Evolutionary conservation across 176 grass and related monocot genomes (phyloP).

Genomic region (Oryza glaberrima): DNA sequence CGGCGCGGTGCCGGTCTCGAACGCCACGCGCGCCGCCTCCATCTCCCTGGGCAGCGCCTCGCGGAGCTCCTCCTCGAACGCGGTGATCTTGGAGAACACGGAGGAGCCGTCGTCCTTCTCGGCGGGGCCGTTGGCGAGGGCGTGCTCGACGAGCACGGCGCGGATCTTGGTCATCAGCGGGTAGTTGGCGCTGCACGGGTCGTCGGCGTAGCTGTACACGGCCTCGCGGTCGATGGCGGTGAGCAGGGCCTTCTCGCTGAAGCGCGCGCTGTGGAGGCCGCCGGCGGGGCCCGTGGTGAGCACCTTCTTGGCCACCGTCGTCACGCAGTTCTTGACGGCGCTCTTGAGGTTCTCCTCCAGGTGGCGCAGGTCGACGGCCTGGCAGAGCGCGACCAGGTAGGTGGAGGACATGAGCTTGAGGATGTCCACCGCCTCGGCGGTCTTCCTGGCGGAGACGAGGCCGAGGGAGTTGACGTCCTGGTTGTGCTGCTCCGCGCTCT

Average conservation of each 20-base stretch:
- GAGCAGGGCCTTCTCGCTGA: constrained; percentile 64
- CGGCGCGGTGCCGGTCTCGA: constrained; percentile 56
- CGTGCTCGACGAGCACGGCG: constrained; percentile 69
- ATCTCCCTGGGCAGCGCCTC: constrained; percentile 59
- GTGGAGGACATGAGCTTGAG: constrained; percentile 82
- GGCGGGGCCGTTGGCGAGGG: constrained; percentile 47
- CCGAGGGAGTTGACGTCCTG: constrained; percentile 93
- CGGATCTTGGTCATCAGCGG: constrained; percentile 69
- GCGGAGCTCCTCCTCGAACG: constrained; percentile 57
- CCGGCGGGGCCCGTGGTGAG: constrained; percentile 45
- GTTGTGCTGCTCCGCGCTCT: constrained; percentile 96
- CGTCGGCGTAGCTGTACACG: constrained; percentile 65
- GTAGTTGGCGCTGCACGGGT: constrained; percentile 57
- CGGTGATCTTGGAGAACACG: constrained; percentile 61
- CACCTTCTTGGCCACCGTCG: constrained; percentile 43
- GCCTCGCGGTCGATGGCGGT: constrained; percentile 58
- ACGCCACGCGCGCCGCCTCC: constrained; percentile 49
- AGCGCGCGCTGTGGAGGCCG: constrained; percentile 50
- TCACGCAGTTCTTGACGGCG: constrained; percentile 50
- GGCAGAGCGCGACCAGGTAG: constrained; percentile 68
- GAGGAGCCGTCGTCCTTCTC: constrained; percentile 51
- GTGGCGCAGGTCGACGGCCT: constrained; percentile 74
- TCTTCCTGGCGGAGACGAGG: constrained; percentile 80
- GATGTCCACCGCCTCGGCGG: constrained; percentile 77
- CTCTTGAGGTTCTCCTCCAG: constrained; percentile 75